Evolutionary conservation across 306 rosid genomes (phyloP).

Genomic region (Glycyrrhiza uralensis): DNA sequence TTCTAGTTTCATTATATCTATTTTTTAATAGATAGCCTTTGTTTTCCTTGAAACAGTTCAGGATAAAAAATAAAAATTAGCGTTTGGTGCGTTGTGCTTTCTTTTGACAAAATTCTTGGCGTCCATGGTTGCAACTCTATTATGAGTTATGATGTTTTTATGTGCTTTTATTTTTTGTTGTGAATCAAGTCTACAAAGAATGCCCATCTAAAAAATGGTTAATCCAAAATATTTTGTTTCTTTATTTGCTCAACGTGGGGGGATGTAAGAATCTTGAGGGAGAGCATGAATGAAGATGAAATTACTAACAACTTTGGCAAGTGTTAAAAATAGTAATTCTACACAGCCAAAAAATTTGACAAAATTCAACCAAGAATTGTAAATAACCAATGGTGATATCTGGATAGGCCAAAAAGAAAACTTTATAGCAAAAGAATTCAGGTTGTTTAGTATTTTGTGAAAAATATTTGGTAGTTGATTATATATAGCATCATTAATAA

Average conservation of each 20-base stretch:
- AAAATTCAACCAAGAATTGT: neutral
- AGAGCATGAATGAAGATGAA: neutral
- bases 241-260: too few relatives aligned
- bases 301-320: neutral
- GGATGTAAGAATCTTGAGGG: neutral
- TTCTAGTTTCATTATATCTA: too few relatives aligned
- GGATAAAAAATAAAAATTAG: too few relatives aligned
- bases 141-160: too few relatives aligned
- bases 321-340: neutral
- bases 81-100: too few relatives aligned
- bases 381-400: too few relatives aligned
- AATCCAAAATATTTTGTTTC: too few relatives aligned
- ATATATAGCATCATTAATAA: neutral
- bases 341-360: neutral
- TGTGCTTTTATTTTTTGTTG: neutral
- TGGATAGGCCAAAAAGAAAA: too few relatives aligned
- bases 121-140: neutral
- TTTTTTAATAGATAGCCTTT: too few relatives aligned
- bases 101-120: neutral
- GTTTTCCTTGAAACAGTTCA: too few relatives aligned
- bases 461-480: neutral
- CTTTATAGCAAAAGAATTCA: neutral
- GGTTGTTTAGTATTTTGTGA: neutral
- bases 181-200: neutral
- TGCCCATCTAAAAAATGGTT: too few relatives aligned